Evolutionary conservation across 306 rosid genomes (phyloP).

Genomic region (Trifolium pratense): DNA sequence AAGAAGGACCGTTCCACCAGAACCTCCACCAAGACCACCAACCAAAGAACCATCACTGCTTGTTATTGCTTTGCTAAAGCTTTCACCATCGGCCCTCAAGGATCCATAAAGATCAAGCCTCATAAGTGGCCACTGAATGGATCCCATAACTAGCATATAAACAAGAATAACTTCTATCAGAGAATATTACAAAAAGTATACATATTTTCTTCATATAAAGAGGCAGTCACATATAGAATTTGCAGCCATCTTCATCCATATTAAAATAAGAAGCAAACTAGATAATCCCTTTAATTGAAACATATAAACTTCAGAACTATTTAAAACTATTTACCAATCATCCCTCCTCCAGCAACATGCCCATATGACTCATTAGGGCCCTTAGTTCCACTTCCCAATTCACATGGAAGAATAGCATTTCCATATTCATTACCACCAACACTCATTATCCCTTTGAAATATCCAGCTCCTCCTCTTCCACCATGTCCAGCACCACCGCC

Average conservation of each 20-base stretch:
- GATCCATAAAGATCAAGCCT: conserved; percentile 79
- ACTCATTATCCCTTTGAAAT: conserved; percentile 77
- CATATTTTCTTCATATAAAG: conserved; percentile 34
- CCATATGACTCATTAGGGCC: conserved; percentile 73
- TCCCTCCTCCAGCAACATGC: conserved; percentile 89
- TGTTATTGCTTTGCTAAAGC: conserved; percentile 61
- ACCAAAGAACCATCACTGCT: conserved; percentile 64
- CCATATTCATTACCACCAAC: conserved; percentile 88
- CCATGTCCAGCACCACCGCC: conserved; percentile 99
- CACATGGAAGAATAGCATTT: conserved; percentile 92
- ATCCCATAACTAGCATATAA: conserved; percentile 77
- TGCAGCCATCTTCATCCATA: conserved; percentile 41
- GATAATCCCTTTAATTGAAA: conserved; percentile 32
- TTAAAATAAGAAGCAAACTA: conserved; percentile 23
- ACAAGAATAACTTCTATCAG: conserved; percentile 39
- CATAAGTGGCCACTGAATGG: conserved; percentile 92
- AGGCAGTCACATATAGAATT: conserved; percentile 35
- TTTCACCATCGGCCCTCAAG: conserved; percentile 89
- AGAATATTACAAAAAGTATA: conserved; percentile 21
- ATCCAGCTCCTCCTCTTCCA: conserved; percentile 97
- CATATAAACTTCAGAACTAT: conserved; percentile 1
- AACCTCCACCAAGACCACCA: conserved; percentile 97
- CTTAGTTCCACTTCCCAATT: conserved; percentile 94
- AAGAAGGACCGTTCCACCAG: conserved; percentile 97
- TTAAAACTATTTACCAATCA: conserved; percentile 72